phyloP scores from a whole-genome alignment of 441 rosid species.

The Populus hybrid region DNA sequence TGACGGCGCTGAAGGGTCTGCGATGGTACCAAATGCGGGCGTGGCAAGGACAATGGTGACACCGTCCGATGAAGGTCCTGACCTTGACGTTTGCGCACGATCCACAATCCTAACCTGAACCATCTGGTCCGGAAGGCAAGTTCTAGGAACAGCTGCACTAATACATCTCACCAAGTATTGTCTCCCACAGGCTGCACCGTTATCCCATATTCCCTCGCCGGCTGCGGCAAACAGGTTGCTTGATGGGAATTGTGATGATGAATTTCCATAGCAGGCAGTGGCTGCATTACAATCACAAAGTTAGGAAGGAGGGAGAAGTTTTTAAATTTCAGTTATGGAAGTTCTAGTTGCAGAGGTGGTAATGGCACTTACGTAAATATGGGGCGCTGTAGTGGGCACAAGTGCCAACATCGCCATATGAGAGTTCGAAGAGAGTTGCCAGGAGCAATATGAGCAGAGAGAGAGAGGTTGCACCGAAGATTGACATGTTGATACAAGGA shows the following conservation, averaged over 20 bases:
- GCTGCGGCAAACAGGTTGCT: conserved; percentile 53
- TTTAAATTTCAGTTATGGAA: not conserved
- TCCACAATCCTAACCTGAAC: conserved; percentile 45
- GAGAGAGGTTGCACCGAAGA: not conserved
- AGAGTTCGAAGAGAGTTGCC: conserved; percentile 11
- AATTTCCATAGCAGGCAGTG: conserved; percentile 47
- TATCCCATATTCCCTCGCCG: conserved; percentile 63
- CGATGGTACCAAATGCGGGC: conserved; percentile 37
- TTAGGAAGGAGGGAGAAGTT: not conserved
- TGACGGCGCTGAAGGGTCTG: conserved; percentile 21
- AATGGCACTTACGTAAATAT: conserved; percentile 38
- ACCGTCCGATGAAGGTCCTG: conserved; percentile 29
- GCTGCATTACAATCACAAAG: conserved; percentile 28
- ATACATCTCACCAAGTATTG: conserved; percentile 50
- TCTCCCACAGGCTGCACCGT: conserved; percentile 61
- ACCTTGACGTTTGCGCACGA: conserved; percentile 29
- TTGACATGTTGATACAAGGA: not conserved
- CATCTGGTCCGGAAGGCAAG: conserved; percentile 32
- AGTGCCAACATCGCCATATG: conserved; percentile 38
- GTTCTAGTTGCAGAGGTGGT: no score
- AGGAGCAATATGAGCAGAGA: conserved; percentile 1
- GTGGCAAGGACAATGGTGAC: conserved; percentile 47
- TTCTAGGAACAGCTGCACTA: conserved; percentile 28
- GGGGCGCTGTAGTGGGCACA: conserved; percentile 41
- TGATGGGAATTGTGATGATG: conserved; percentile 39